Evolutionary conservation across 805 yeast genomes (phyloP).

Genomic region (Nakazawaea holstii): DNA sequence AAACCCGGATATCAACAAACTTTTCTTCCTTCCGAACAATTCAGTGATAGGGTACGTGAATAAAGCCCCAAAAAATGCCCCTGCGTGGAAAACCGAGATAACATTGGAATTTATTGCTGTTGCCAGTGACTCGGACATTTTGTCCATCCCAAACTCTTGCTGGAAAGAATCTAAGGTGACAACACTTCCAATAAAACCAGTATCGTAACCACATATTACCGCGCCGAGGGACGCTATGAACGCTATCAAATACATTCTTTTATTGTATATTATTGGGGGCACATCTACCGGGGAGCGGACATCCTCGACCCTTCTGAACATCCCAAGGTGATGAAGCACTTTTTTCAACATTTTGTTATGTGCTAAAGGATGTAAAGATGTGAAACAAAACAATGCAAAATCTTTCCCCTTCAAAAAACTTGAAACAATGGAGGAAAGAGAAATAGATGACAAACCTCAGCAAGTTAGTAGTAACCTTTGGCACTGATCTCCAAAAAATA

Average conservation of each 20-base stretch:
- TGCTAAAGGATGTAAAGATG: no score
- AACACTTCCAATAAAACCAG: constrained; percentile 53
- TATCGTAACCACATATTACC: constrained; percentile 48
- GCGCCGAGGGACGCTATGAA: constrained; percentile 43
- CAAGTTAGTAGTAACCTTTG: no score
- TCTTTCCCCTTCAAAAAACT: no score
- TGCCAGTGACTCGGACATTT: constrained; percentile 20
- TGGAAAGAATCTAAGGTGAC: constrained; percentile 39
- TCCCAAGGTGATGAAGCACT: constrained; percentile 5
- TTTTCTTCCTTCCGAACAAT: constrained; percentile 32
- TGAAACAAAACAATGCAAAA: neutral
- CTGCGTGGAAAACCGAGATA: constrained; percentile 47
- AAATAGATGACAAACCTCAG: neutral
- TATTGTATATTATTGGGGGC: constrained; percentile 41
- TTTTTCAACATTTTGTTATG: neutral
- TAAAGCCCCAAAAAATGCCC: constrained; percentile 44
- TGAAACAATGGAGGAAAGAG: neutral
- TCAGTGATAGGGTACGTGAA: constrained; percentile 38
- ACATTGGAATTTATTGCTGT: constrained; percentile 32
- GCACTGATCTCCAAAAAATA: neutral
- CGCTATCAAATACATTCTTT: constrained; percentile 35
- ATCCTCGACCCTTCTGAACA: constrained; percentile 9
- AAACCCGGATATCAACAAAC: constrained; percentile 34
- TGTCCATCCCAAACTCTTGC: constrained; percentile 36
- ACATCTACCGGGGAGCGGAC: constrained; percentile 14